A percentile compares a stretch with the other conserved stretches of the same genome.
Conservation (phyloP, 257 asterid genomes). For the Gardenia jasminoides region DNA sequence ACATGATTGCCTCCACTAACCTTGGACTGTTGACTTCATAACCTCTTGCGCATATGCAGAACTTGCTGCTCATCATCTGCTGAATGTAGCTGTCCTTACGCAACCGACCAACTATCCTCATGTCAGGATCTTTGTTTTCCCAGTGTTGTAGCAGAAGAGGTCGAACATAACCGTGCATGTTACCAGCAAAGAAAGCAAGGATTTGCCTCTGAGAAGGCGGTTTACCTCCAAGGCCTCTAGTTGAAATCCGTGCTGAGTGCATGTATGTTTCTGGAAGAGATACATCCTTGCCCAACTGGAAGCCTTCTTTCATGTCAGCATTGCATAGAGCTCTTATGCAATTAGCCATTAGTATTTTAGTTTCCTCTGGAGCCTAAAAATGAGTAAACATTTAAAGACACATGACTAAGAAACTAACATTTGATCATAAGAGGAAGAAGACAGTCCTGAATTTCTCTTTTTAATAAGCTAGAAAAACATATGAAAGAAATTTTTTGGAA, state of each 20-base stretch:
- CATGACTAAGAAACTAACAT: neutral
- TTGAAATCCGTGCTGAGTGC: conserved; percentile 34
- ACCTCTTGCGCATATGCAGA: conserved; percentile 76
- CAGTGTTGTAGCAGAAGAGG: conserved; percentile 57
- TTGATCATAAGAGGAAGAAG: neutral
- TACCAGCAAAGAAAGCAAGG: conserved; percentile 80
- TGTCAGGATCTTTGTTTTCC: conserved; percentile 67
- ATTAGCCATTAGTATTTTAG: conserved; percentile 51
- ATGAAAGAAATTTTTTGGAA: neutral
- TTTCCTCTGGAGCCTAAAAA: conserved; percentile 73
- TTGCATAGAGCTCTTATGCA: conserved; percentile 74
- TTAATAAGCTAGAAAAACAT: neutral
- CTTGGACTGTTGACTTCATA: conserved; percentile 74
- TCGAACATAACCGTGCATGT: conserved; percentile 73
- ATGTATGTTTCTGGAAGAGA: conserved; percentile 64
- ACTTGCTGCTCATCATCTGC: conserved; percentile 78
- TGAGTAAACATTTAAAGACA: neutral
- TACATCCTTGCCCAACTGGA: conserved; percentile 55
- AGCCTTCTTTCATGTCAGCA: conserved; percentile 58
- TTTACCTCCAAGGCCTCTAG: conserved; percentile 43
- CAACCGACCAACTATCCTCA: conserved; percentile 58
- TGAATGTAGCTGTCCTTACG: conserved; percentile 27
- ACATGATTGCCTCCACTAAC: conserved; percentile 66
- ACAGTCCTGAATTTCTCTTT: neutral
- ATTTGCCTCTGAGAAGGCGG: conserved; percentile 51